Conservation (phyloP, 768 basidiomycete species). For the Agaricus blazei region DNA sequence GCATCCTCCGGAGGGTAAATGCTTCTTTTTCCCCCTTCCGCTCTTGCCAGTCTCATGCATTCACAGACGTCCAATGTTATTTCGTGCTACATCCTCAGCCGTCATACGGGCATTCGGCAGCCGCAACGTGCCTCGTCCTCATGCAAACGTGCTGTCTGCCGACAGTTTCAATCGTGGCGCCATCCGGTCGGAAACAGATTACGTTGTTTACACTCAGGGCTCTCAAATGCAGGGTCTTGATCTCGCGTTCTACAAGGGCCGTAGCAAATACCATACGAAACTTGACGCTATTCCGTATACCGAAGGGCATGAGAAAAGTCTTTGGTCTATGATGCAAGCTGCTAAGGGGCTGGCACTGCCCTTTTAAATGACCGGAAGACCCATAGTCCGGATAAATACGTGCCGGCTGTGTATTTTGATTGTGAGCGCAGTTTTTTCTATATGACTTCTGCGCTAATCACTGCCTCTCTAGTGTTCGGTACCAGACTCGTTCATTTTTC, state of each 20-base stretch:
- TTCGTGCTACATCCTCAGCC: slow-evolving; percentile 61
- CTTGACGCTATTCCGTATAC: slow-evolving; percentile 63
- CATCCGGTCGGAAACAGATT: slow-evolving; percentile 72
- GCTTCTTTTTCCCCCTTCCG: neutral
- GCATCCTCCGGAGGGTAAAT: slow-evolving; percentile 72
- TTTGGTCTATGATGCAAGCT: slow-evolving; percentile 81
- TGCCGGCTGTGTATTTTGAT: slow-evolving; percentile 61
- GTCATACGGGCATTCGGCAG: slow-evolving; percentile 49
- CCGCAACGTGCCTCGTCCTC: slow-evolving; percentile 54
- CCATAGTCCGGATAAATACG: slow-evolving; percentile 4
- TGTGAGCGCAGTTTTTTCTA: slow-evolving; percentile 36
- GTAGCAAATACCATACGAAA: slow-evolving; percentile 74
- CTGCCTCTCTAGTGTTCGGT: slow-evolving; percentile 49
- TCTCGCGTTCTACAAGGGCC: slow-evolving; percentile 71
- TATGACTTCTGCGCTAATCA: neutral
- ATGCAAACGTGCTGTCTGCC: slow-evolving; percentile 63
- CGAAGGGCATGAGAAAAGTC: slow-evolving; percentile 40
- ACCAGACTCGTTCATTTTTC: slow-evolving; percentile 49
- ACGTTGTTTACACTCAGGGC: slow-evolving; percentile 55
- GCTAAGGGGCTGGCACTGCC: slow-evolving; percentile 46
- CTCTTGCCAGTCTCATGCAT: slow-evolving; percentile 1
- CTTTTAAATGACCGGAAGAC: slow-evolving; percentile 37
- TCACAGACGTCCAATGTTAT: slow-evolving; percentile 66
- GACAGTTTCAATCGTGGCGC: slow-evolving; percentile 65
- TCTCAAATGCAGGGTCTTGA: slow-evolving; percentile 60